Evolutionary conservation across 78 protist species (phyloP).

Genomic region (Chrysochromulina parva): DNA sequence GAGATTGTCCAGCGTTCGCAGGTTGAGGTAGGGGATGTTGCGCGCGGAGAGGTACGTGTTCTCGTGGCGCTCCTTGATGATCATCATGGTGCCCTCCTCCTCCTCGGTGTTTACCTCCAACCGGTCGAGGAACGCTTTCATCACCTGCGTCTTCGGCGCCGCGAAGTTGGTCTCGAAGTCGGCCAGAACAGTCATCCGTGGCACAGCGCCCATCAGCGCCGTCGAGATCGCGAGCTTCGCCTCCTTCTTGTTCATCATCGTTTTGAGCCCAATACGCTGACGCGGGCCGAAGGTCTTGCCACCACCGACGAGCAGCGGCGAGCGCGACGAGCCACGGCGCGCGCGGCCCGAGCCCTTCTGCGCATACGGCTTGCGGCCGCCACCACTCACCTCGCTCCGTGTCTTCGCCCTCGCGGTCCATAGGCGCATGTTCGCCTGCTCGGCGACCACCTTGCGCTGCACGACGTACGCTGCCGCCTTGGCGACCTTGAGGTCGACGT

Average conservation of each 20-base stretch:
- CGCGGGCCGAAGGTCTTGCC: slow-evolving; percentile 41
- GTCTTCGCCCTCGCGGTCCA: slow-evolving; percentile 40
- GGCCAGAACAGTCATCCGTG: not conserved
- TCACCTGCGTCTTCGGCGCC: not conserved
- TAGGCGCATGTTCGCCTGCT: slow-evolving; percentile 34
- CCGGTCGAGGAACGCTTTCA: slow-evolving; percentile 8
- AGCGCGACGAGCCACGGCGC: slow-evolving; percentile 46
- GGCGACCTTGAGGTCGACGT: not conserved
- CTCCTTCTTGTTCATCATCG: slow-evolving; percentile 23
- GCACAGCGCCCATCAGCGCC: slow-evolving; percentile 17
- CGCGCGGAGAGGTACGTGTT: not conserved
- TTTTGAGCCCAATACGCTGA: not conserved
- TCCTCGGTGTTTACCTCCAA: not conserved
- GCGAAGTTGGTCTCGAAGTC: not conserved
- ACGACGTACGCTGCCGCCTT: not conserved
- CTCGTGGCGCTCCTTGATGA: not conserved
- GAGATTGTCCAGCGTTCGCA: not conserved
- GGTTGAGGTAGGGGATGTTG: not conserved
- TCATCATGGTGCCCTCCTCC: not conserved
- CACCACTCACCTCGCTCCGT: slow-evolving; percentile 40
- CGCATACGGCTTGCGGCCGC: slow-evolving; percentile 25
- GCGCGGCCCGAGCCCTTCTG: slow-evolving; percentile 54
- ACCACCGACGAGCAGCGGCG: slow-evolving; percentile 41
- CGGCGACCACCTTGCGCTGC: not conserved
- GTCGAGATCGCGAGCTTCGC: slow-evolving; percentile 2